Evolutionary conservation across 192 early-diverging fungal genomes (phyloP).

Genomic region (Funneliformis mosseae): DNA sequence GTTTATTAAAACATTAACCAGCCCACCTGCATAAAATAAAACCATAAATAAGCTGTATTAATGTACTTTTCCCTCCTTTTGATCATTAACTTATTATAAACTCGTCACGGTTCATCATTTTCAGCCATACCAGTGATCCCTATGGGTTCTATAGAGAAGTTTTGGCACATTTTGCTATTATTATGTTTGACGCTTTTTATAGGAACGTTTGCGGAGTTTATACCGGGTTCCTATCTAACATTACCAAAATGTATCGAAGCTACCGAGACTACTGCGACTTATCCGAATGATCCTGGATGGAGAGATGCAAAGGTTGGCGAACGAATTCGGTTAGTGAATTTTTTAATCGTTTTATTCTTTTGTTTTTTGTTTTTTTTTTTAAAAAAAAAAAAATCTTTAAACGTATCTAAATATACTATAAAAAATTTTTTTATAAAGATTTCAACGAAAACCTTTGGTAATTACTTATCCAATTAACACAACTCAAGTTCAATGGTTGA

Average conservation of each 20-base stretch:
- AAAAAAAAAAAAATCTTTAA: neutral
- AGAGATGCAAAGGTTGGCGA: neutral
- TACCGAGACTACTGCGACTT: neutral
- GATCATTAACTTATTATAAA: neutral
- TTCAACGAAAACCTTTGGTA: neutral
- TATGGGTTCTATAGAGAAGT: neutral
- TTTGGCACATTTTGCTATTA: neutral
- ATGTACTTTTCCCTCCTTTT: neutral
- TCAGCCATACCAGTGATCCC: neutral
- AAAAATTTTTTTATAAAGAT: neutral
- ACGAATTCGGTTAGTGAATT: neutral
- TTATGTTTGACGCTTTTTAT: neutral
- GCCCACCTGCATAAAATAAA: neutral
- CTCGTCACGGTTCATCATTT: too few species aligned
- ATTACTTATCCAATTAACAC: constrained; percentile 21
- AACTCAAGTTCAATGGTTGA: constrained; percentile 23
- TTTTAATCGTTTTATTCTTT: too few species aligned
- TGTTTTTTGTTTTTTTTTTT: neutral
- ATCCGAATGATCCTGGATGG: neutral
- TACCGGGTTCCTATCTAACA: neutral
- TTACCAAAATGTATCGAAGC: neutral
- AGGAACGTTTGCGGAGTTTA: neutral
- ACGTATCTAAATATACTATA: neutral
- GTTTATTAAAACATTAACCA: neutral
- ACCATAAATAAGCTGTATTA: neutral